Base-by-base conservation (phyloP, 2,329 filamentous ascomycete species). In the Ophiocordyceps camponoti-floridani region DNA sequence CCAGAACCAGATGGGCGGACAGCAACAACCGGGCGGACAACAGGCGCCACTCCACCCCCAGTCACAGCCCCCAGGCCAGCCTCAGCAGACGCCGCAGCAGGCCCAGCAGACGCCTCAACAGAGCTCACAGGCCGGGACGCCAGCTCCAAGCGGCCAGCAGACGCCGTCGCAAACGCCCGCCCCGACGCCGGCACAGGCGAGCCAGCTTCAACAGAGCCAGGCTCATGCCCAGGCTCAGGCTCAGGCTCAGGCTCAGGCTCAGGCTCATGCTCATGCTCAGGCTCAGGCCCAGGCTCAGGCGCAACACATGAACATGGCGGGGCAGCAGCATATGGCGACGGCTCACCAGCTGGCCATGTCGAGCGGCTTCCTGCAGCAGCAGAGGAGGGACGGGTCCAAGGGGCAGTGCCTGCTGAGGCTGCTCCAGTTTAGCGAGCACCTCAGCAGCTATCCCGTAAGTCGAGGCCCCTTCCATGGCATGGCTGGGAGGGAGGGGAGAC, bases 381-480 rank as follows among this genome's bases (percentile, higher is more conserved):
- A 72, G 51, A 67, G 67, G 49, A 65, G 65, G 44, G 69, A 68
- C 42, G 61, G 62, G 38, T 65, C 73, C 59, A 77, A 73, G 54
- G 68, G 72, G 4, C 68, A 73, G 46, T 79, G 72, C 49, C 53
- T 79, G 37, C 58, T 81, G 46, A 76, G 70, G 54, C 58, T 82
- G 40, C 68, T 76, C 61, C 72, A 75, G 49, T 81, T 81, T 56
- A 63, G 74, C 61, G 77, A 80, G 59, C 67, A 75, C 48, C 57
- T 82, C 10, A 77, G 73, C 50, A 68, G 66, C 30, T 80, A 71
- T 51, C 65, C 67, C 35, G 70, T 75, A 59, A 54, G 68, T 38
- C n/a, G n/a, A n/a, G n/a, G n/a, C n/a, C n/a, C n/a, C 16, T 4
- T 23, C 26, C 6, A 14, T 31, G n/a, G 11, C 37, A 11, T 40